phyloP scores from a whole-genome alignment of 202 grass and related monocot species.

The Zoysia matrella region DNA sequence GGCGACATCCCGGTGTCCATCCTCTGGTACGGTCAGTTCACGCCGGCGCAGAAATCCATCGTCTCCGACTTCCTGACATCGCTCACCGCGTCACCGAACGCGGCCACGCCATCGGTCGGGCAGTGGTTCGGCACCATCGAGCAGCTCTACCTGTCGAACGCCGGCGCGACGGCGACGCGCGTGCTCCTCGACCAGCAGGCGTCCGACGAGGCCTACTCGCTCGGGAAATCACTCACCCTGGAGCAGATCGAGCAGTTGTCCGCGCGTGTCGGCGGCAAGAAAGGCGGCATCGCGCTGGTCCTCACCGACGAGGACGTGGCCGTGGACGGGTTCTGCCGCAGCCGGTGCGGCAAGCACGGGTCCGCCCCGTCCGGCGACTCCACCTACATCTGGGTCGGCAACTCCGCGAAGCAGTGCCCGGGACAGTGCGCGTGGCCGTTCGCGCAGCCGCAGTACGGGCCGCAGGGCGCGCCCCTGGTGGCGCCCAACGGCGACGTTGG shows the following conservation, averaged over 20 bases:
- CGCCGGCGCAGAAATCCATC: background rate
- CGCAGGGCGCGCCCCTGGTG: too few species aligned
- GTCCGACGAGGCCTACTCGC: slow-evolving; percentile 66
- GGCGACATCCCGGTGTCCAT: slow-evolving; percentile 72
- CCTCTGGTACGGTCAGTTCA: slow-evolving; percentile 82
- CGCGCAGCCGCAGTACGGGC: too few species aligned
- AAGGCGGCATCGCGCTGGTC: slow-evolving; percentile 35
- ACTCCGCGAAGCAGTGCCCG: too few species aligned
- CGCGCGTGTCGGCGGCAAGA: background rate
- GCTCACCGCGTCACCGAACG: too few species aligned
- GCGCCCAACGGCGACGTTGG: too few species aligned
- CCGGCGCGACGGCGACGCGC: slow-evolving; percentile 29
- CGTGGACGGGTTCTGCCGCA: slow-evolving; percentile 81
- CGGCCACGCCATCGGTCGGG: too few species aligned
- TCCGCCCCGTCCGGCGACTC: background rate
- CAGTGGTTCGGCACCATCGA: too few species aligned
- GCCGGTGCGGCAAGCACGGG: slow-evolving; percentile 74
- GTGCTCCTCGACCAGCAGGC: slow-evolving; percentile 50
- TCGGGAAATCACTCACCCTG: slow-evolving; percentile 60
- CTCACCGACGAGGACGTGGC: slow-evolving; percentile 64
- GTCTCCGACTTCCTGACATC: too few species aligned
- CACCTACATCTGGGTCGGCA: too few species aligned
- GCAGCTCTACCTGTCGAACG: slow-evolving; percentile 33
- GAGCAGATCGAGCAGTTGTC: slow-evolving; percentile 62
- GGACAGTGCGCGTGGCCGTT: too few species aligned